Conservation (phyloP, 495 filamentous ascomycete species). For the Margaritispora aquatica region DNA sequence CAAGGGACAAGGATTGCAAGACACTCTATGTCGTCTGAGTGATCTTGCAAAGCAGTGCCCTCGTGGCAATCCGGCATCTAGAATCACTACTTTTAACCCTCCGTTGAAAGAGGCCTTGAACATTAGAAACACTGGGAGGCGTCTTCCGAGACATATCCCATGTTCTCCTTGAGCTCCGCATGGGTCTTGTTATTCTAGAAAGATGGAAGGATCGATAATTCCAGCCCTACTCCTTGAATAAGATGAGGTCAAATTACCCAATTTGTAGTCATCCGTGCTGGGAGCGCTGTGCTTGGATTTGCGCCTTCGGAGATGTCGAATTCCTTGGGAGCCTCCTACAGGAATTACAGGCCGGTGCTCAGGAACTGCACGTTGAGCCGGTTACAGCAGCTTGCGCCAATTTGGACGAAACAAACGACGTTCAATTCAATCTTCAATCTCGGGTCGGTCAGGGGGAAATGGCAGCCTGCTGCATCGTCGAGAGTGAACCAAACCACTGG, state of each 20-base stretch:
- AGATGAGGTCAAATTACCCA: background rate
- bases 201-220: background rate
- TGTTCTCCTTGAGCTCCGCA: background rate
- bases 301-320: background rate
- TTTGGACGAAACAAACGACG: slow-evolving; percentile 1
- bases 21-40: background rate
- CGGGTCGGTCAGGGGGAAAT: slow-evolving; percentile 1
- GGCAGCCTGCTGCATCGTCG: slow-evolving; percentile 2
- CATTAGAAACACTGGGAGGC: background rate
- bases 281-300: background rate
- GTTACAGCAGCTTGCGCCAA: background rate
- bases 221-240: background rate
- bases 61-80: background rate
- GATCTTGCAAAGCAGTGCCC: background rate
- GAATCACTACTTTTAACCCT: background rate
- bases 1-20: slow-evolving; percentile 18
- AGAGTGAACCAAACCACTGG: background rate
- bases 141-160: background rate
- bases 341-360: background rate
- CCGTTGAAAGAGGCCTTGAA: background rate
- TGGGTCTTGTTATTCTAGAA: background rate
- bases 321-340: too few species aligned
- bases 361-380: background rate
- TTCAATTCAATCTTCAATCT: slow-evolving; percentile 13
- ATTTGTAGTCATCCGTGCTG: background rate